Evolutionary conservation across 108 stramenopile species (phyloP).

Genomic region (Cyclotella baltica): DNA sequence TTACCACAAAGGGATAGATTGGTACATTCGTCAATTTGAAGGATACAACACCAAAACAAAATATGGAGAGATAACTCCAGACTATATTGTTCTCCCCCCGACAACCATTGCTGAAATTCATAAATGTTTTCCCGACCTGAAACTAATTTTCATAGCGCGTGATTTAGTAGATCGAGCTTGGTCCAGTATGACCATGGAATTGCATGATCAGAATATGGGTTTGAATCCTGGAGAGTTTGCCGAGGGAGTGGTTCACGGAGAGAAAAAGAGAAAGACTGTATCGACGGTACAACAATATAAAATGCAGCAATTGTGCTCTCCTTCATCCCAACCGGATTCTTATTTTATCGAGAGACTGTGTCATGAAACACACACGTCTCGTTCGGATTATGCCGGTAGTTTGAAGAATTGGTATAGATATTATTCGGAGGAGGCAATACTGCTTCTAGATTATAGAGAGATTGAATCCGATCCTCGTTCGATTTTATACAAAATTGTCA

Average conservation of each 20-base stretch:
- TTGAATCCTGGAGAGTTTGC: slow-evolving; percentile 59
- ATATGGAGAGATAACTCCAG: slow-evolving; percentile 64
- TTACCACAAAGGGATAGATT: slow-evolving; percentile 53
- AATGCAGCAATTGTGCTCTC: slow-evolving; percentile 46
- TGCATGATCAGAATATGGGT: slow-evolving; percentile 52
- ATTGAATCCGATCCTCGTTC: slow-evolving; percentile 44
- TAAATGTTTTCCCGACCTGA: slow-evolving; percentile 43
- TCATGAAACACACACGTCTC: slow-evolving; percentile 38
- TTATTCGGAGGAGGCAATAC: slow-evolving; percentile 50
- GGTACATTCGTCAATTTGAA: slow-evolving; percentile 64
- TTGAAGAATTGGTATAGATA: slow-evolving; percentile 49
- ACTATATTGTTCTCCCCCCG: slow-evolving; percentile 49
- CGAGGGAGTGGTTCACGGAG: slow-evolving; percentile 9
- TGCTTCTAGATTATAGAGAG: slow-evolving; percentile 54
- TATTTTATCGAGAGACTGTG: slow-evolving; percentile 59
- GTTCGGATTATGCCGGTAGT: slow-evolving; percentile 16
- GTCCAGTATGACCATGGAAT: slow-evolving; percentile 65
- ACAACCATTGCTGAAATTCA: slow-evolving; percentile 45
- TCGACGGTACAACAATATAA: slow-evolving; percentile 34
- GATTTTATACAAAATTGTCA: slow-evolving; percentile 38
- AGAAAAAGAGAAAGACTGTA: neutral
- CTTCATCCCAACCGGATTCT: slow-evolving; percentile 45
- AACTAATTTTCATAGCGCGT: slow-evolving; percentile 59
- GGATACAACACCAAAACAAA: neutral
- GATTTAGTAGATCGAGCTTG: slow-evolving; percentile 64